Evolutionary conservation across 352 stramenopile species (phyloP).

Genomic region (Phytopythium sindhum): DNA sequence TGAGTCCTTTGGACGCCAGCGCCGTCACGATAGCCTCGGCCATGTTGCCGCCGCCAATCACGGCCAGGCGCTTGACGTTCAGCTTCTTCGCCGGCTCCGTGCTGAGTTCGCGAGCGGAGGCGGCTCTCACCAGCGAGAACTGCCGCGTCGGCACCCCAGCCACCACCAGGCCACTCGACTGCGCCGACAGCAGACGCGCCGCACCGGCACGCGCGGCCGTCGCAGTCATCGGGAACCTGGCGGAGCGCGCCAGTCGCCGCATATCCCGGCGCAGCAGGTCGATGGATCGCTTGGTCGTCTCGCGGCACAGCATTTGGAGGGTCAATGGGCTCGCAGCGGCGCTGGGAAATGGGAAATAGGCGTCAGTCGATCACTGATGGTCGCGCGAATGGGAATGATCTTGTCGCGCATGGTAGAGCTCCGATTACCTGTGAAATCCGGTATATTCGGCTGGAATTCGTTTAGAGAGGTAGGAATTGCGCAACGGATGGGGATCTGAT

Average conservation of each 20-base stretch:
- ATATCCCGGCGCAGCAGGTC: neutral
- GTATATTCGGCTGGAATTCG: neutral
- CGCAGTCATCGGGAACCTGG: neutral
- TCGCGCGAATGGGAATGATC: neutral
- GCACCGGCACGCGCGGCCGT: neutral
- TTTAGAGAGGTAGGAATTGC: neutral
- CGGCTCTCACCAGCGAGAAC: neutral
- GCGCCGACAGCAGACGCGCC: neutral
- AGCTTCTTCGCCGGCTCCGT: conserved; percentile 17
- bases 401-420: neutral
- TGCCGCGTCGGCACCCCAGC: neutral
- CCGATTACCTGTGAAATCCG: neutral
- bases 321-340: neutral
- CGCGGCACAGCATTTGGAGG: neutral
- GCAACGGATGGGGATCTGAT: neutral
- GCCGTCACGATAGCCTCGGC: conserved; percentile 85
- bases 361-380: neutral
- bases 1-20: conserved; percentile 63
- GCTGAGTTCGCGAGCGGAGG: neutral
- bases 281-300: neutral
- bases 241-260: neutral
- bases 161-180: neutral
- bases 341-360: neutral
- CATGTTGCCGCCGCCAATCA: conserved; percentile 90
- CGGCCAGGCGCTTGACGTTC: conserved; percentile 49